Base-by-base conservation (phyloP, 495 filamentous ascomycete genomes). In the Penicillium alfredii region DNA sequence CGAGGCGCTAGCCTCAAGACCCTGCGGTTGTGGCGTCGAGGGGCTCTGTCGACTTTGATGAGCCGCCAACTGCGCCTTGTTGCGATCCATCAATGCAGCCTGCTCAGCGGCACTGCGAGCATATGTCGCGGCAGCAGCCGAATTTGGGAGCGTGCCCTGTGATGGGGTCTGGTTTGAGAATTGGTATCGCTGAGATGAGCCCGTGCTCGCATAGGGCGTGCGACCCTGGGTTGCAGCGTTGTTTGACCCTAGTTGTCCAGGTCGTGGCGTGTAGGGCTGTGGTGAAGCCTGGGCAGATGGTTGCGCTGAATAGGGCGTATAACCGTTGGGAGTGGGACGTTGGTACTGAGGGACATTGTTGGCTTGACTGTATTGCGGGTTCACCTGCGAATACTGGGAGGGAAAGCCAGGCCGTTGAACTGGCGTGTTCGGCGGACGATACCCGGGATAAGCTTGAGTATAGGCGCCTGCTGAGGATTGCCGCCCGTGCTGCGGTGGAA, bases 101-200 rank as follows among this genome's bases (percentile, higher is more conserved):
- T 71, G 70, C 38, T 73, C 70, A 14, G 63, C 61, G 3, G 63
- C 63, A 52, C 55, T 72, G 26, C 64, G 56, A 33, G 62, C 56
- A 37, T 67, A 64, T 4, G 55, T 55, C n/a, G 54, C 53, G 26
- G 66, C 58, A 17, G 64, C 60, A 27, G 66, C 57, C 15, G 60
- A 65, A 30, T 61, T 64, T 13, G 63, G 49, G 42, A 71, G 68
- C 21, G 54, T 42, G 18, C 42, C 47, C 10, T 66, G 57, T 20
- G 58, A 48, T n/a, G 57, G 52, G 4, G 58, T 48, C 20, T 45
- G 49, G n/a, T 21, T 38, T 14, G 43, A 25, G 13, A 35, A 42
- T 12, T 35, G 47, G 5, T 25, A 35, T 9, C 47, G 46, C 16
- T 48, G 53, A 38, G 40, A 18, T 4, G 45, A 24, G 39, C 32